Conservation (phyloP, 495 filamentous ascomycete genomes). For the Pseudotulostoma volvatum region DNA sequence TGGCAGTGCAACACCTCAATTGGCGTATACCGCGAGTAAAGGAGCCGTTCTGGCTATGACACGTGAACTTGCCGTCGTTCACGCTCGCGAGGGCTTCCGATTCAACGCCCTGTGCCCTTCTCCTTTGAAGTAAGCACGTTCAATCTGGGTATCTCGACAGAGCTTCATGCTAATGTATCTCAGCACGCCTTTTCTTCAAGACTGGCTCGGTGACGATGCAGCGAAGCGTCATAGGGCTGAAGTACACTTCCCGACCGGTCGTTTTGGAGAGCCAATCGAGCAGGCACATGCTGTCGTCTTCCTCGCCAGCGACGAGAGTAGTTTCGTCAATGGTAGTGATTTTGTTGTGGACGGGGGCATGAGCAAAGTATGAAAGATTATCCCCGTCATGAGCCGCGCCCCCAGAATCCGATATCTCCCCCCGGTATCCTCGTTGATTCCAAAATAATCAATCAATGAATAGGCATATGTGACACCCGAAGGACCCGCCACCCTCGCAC, state of each 20-base stretch:
- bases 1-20: slow-evolving; percentile 75
- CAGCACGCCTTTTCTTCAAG: slow-evolving; percentile 65
- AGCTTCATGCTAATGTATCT: neutral
- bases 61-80: slow-evolving; percentile 63
- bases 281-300: slow-evolving; percentile 90
- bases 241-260: slow-evolving; percentile 82
- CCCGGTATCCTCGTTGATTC: neutral
- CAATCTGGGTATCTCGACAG: neutral
- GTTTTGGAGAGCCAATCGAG: slow-evolving; percentile 91
- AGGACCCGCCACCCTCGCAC: slow-evolving; percentile 52
- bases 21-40: slow-evolving; percentile 89
- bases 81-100: slow-evolving; percentile 65
- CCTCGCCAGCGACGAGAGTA: slow-evolving; percentile 83
- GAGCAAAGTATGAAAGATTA: slow-evolving; percentile 61
- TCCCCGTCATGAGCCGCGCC: neutral
- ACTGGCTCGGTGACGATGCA: slow-evolving; percentile 82
- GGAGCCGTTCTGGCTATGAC: slow-evolving; percentile 81
- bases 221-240: slow-evolving; percentile 72
- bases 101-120: slow-evolving; percentile 89
- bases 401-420: neutral
- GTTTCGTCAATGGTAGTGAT: slow-evolving; percentile 81
- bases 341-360: slow-evolving; percentile 92
- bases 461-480: slow-evolving; percentile 82
- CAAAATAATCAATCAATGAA: neutral
- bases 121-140: slow-evolving; percentile 54